Base-by-base conservation (phyloP, 2,329 filamentous ascomycete species). In the Fusarium palustre region DNA sequence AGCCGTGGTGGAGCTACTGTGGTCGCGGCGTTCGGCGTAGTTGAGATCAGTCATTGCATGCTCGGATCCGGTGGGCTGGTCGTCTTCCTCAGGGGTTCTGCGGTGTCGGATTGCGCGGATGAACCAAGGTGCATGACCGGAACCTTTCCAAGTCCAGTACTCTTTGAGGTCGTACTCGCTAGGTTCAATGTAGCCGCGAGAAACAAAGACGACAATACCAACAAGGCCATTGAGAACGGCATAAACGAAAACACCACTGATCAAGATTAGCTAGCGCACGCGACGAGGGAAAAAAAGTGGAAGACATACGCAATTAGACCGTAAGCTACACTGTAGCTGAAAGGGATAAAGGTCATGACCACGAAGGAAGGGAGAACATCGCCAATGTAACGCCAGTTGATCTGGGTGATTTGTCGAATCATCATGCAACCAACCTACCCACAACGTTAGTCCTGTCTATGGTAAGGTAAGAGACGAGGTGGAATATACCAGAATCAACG, bases 291-390 rank as follows among this genome's bases (percentile, higher is more conserved):
- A 33, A 33, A n/a, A 3, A 8, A 18, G 2, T 12, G 3, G 20
- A 10, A 13, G n/a, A 82, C 85, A 81, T 77, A 88, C 87, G 87
- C 91, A 70, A 93, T 92, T 30, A 94, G 85, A 20, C 91, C 91
- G 68, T 93, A 93, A 10, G 91, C 91, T 48, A 92, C 91, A 53
- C 89, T 92, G 83, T 93, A 94, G 68, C 88, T 92, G 76, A 93
- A 92, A 0, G 91, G 91, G 81, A 94, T 93, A 56, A 92, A 87
- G 3, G 88, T 87, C 71, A 93, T 88, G 7, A 91, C 92, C 33
- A 93, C 83, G 78, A 93, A 93, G 0, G 91, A 92, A 0, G 91
- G 91, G 4, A 93, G 82, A 0, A 91, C 89, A 66, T 94, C 91
- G 50, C 91, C 91, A 54, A 92, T 88, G 71, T 92, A 93, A 22